Conservation (phyloP, 495 filamentous ascomycete genomes). For the Daldinia decipiens region DNA sequence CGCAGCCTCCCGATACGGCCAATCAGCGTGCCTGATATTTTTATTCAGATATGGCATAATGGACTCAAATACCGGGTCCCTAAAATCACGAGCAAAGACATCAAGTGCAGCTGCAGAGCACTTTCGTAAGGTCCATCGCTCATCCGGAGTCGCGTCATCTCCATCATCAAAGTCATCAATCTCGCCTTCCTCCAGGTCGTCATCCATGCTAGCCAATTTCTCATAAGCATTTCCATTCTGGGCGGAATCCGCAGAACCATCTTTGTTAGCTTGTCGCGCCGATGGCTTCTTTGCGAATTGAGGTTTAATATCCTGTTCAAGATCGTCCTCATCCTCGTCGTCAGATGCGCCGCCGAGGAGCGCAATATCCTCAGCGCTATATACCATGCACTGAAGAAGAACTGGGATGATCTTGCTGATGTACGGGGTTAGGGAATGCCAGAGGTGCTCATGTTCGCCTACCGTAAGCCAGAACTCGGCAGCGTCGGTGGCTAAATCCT, state of each 20-base stretch:
- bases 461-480: constrained; percentile 98
- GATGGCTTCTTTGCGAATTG: constrained; percentile 81
- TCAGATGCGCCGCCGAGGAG: constrained; percentile 83
- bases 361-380: constrained; percentile 91
- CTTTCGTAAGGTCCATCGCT: constrained; percentile 95
- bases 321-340: constrained; percentile 92
- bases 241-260: constrained; percentile 62
- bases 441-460: constrained; percentile 84
- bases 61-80: constrained; percentile 84
- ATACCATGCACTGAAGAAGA: constrained; percentile 94
- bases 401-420: constrained; percentile 89
- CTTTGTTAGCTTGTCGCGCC: constrained; percentile 61
- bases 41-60: constrained; percentile 93
- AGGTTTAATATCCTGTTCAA: constrained; percentile 90
- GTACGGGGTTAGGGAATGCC: constrained; percentile 75
- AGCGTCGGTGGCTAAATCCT: constrained; percentile 91
- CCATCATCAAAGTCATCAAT: constrained; percentile 83
- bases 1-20: constrained; percentile 92
- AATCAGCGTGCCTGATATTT: constrained; percentile 87
- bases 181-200: constrained; percentile 89
- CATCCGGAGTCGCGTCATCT: constrained; percentile 82
- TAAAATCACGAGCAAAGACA: constrained; percentile 91
- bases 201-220: constrained; percentile 66
- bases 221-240: constrained; percentile 61
- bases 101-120: constrained; percentile 97